Evolutionary conservation across 2,329 filamentous ascomycete species (phyloP).

Genomic region (Trichoderma sp.): DNA sequence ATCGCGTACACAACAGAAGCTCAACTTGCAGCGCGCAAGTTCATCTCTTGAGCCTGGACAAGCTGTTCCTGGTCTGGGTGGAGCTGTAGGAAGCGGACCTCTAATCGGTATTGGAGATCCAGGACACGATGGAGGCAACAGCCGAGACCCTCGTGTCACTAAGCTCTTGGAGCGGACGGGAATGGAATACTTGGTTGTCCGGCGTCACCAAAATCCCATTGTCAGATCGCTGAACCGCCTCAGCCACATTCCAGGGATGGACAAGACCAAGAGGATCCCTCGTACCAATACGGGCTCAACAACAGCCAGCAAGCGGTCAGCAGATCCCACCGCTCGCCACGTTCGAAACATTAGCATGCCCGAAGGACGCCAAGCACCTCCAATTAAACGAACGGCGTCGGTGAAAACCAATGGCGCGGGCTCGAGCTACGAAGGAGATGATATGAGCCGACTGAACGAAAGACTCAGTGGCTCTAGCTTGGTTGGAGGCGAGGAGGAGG

Average conservation of each 20-base stretch:
- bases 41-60: conserved; percentile 69
- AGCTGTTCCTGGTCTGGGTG: conserved; percentile 38
- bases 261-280: conserved; percentile 54
- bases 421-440: conserved; percentile 51
- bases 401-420: conserved; percentile 43
- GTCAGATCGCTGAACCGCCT: conserved; percentile 59
- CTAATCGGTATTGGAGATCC: conserved; percentile 56
- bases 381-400: conserved; percentile 40
- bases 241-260: conserved; percentile 50
- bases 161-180: conserved; percentile 69
- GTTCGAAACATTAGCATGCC: conserved; percentile 45
- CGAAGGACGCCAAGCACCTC: conserved; percentile 36
- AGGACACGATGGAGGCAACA: conserved; percentile 53
- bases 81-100: conserved; percentile 47
- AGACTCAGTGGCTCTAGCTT: conserved; percentile 53
- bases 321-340: conserved; percentile 39
- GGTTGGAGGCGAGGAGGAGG: conserved; percentile 52
- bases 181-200: conserved; percentile 73
- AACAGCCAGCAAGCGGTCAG: conserved; percentile 41
- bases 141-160: conserved; percentile 63
- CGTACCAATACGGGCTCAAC: conserved; percentile 42
- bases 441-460: conserved; percentile 44
- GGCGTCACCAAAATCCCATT: conserved; percentile 71
- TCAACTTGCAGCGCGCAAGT: conserved; percentile 72
- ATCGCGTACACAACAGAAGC: conserved; percentile 73